A percentile compares a stretch with the other conserved stretches of the same genome.
phyloP scores from a whole-genome alignment of 73 alveolate species.

The Tetrahymena borealis region DNA sequence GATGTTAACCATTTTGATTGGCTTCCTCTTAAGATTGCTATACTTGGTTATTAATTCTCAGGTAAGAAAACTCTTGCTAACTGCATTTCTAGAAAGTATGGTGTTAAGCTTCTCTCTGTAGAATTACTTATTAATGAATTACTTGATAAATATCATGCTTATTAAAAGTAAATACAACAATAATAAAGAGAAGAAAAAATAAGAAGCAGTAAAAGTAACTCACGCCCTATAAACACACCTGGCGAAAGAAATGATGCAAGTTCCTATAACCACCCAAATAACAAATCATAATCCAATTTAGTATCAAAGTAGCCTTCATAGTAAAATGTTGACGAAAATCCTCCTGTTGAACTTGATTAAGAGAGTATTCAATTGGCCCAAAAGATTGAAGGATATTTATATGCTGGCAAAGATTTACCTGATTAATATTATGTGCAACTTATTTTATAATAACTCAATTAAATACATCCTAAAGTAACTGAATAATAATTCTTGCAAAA shows the following conservation, averaged over 20 bases:
- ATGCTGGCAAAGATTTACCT: not conserved
- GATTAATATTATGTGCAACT: not conserved
- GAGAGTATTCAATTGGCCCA: not conserved
- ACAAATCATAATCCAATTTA: not conserved
- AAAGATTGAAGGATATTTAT: not conserved
- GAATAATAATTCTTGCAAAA: not conserved
- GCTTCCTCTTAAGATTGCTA: slow-evolving; percentile 71
- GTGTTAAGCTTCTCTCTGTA: slow-evolving; percentile 13
- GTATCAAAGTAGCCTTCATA: not conserved
- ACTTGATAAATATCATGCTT: not conserved
- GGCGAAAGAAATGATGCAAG: not conserved
- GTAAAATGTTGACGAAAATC: not conserved
- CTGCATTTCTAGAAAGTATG: slow-evolving; percentile 51
- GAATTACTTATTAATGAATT: slow-evolving; percentile 22
- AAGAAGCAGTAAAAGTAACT: not conserved
- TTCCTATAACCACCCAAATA: not conserved
- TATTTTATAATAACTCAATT: not conserved
- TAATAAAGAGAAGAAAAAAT: not conserved
- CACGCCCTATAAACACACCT: not conserved
- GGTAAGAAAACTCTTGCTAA: slow-evolving; percentile 90
- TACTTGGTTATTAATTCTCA: slow-evolving; percentile 86
- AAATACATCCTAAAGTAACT: not conserved
- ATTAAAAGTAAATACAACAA: not conserved
- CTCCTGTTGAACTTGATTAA: not conserved
- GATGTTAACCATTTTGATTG: slow-evolving; percentile 17